Conservation (phyloP, 306 rosid species). For the Cyamopsis tetragonoloba region DNA sequence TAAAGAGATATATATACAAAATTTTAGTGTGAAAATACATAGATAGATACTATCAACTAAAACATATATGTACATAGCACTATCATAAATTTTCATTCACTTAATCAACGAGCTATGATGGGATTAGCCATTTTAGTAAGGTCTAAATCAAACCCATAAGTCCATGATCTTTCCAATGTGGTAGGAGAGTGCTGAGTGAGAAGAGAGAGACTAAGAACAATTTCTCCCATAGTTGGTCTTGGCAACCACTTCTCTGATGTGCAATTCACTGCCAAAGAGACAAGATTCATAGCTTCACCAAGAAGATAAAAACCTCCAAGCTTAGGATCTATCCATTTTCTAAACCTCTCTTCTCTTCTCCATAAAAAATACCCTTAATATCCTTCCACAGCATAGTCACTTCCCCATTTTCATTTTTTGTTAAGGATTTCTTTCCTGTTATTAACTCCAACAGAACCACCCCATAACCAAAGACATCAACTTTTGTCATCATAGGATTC, state of each 20-base stretch:
- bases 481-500: conserved; percentile 27
- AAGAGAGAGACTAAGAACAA: conserved; percentile 49
- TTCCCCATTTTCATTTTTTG: conserved; percentile 33
- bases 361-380: conserved; percentile 35
- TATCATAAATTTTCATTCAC: background rate
- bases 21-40: too few species aligned
- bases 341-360: conserved; percentile 27
- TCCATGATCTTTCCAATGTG: conserved; percentile 8
- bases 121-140: background rate
- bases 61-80: too few species aligned
- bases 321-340: conserved; percentile 55
- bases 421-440: conserved; percentile 47
- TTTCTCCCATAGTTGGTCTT: conserved; percentile 51
- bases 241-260: conserved; percentile 36
- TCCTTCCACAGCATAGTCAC: conserved; percentile 46
- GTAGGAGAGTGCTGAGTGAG: conserved; percentile 28
- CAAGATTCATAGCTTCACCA: conserved; percentile 45
- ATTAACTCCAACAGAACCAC: conserved; percentile 53
- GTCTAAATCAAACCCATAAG: background rate
- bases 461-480: conserved; percentile 63
- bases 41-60: too few species aligned
- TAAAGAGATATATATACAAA: too few species aligned
- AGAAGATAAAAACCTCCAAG: conserved; percentile 31
- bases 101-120: conserved; percentile 30
- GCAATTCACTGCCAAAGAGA: conserved; percentile 43